phyloP scores from a whole-genome alignment of 2,329 filamentous ascomycete genomes.

The Hypoxylon sp. region DNA sequence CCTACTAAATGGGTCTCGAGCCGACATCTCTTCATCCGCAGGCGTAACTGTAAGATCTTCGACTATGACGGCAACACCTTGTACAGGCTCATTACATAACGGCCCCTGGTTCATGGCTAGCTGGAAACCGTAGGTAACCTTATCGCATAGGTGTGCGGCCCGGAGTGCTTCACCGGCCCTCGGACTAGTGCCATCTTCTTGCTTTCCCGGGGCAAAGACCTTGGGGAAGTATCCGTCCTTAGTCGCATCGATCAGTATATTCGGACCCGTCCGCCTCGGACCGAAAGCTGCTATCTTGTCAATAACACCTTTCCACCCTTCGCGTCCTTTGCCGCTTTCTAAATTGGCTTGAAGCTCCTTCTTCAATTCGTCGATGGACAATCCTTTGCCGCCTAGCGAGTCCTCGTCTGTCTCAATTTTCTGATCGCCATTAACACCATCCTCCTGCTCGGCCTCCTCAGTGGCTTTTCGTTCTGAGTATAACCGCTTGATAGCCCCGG shows the following conservation, averaged over 20 bases:
- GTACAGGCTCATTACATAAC: conserved; percentile 91
- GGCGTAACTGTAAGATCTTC: conserved; percentile 79
- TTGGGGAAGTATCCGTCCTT: conserved; percentile 76
- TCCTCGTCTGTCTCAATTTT: conserved; percentile 68
- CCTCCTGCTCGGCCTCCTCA: conserved; percentile 55
- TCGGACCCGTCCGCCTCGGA: conserved; percentile 86
- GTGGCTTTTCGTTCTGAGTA: conserved; percentile 77
- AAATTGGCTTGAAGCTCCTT: conserved; percentile 78
- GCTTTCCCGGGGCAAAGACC: conserved; percentile 68
- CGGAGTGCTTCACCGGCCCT: conserved; percentile 66
- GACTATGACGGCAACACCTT: conserved; percentile 91
- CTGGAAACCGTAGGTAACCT: conserved; percentile 94
- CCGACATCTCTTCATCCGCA: conserved; percentile 66
- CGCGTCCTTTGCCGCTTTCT: conserved; percentile 78
- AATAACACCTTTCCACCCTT: conserved; percentile 82
- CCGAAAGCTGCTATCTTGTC: conserved; percentile 93
- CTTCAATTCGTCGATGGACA: conserved; percentile 84
- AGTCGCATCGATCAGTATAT: conserved; percentile 89
- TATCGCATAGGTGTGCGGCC: conserved; percentile 84
- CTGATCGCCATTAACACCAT: conserved; percentile 55
- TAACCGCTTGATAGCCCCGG: conserved; percentile 81
- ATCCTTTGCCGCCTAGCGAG: conserved; percentile 69
- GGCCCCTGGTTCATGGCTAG: conserved; percentile 90
- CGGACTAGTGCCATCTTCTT: conserved; percentile 52
- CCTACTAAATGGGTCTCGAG: conserved; percentile 78